Base-by-base conservation (phyloP, 768 basidiomycete genomes). In the Chalciporus sphaerocephalus region DNA sequence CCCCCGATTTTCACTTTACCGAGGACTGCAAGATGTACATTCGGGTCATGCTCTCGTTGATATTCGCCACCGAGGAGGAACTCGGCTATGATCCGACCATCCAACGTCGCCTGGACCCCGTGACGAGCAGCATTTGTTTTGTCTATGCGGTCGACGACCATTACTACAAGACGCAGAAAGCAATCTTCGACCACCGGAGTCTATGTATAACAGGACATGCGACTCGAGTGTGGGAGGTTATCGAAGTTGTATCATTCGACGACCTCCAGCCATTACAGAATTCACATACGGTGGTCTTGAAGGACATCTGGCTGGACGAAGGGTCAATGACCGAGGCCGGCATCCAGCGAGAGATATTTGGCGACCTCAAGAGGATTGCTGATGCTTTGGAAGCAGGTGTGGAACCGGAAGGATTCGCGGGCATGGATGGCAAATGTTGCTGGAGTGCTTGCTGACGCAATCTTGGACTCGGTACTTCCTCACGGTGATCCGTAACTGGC, bases 151-250 rank as follows among this genome's bases (percentile, higher is more conserved):
- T 40, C 22, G 17, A 40, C 24, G 22, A 15, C 16, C 24, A 27
- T 27, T 40, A 40, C 39, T 40, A 40, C 39, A 40, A 40, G 39
- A 40, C 39, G 22, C 24, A 27, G 39, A 40, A 27, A 9, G 39
- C 39, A 27, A 40, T 40, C 20, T 40, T 40, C 15, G 22, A 40
- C 20, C 10, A 27, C 27, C 39, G 12, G 39, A 27, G 22, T 27
- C 39, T 40, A 27, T 24, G 39, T 40, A 40, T 15, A 40, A 40
- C 22, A 24, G 39, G 39, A 13, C 22, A 24, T 40, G 39, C 22
- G 38, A 37, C 35, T 37, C 35, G 35, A 37, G 35, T 37, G 12
- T 37, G 35, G 35, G 35, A 37, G 11, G 35, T 17, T 22, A 37
- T 37, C 13, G 8, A 37, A 37, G 35, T 37, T 17, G 5, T 4